Percentiles rank a stretch among this genome's conserved stretches.
Evolutionary conservation across 2,329 filamentous ascomycete species (phyloP).

Genomic region (Cladobotryum mycophilum): DNA sequence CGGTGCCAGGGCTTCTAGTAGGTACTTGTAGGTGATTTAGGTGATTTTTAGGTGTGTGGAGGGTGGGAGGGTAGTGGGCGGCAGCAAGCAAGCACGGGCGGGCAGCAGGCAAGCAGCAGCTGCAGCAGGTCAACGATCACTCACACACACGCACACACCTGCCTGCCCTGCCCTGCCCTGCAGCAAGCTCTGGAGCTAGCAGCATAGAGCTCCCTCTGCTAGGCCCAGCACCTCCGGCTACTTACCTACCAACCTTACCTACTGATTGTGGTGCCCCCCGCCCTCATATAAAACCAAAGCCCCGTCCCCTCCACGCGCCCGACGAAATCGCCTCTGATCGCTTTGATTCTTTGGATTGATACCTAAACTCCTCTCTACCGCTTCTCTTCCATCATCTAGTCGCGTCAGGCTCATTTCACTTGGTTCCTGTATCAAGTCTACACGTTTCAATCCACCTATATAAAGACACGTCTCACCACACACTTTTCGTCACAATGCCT

Average conservation of each 20-base stretch:
- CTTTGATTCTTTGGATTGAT: slow-evolving; percentile 22
- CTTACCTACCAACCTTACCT: slow-evolving; percentile 15
- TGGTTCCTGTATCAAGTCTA: slow-evolving; percentile 21
- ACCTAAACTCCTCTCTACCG: slow-evolving; percentile 14
- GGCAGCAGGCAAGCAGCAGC: background rate
- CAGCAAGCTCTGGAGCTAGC: background rate
- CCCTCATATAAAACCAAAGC: slow-evolving; percentile 58
- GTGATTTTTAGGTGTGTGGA: background rate
- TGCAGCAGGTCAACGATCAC: no score
- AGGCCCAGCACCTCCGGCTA: background rate
- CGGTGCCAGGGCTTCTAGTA: background rate
- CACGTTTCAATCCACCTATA: slow-evolving; percentile 13
- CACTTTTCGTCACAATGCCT: slow-evolving; percentile 39
- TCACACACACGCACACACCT: background rate
- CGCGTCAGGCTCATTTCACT: slow-evolving; percentile 15
- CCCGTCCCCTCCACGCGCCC: slow-evolving; percentile 47
- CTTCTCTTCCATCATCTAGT: slow-evolving; percentile 19
- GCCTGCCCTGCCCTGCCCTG: background rate
- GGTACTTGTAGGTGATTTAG: no score
- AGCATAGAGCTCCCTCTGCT: background rate
- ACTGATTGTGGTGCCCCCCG: slow-evolving; percentile 53
- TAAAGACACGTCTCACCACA: background rate
- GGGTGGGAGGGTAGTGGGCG: background rate
- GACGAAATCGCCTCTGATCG: slow-evolving; percentile 33
- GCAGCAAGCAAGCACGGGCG: background rate